Conservation (phyloP, 1,139 yeast genomes). For the Scheffersomyces quercinus region DNA sequence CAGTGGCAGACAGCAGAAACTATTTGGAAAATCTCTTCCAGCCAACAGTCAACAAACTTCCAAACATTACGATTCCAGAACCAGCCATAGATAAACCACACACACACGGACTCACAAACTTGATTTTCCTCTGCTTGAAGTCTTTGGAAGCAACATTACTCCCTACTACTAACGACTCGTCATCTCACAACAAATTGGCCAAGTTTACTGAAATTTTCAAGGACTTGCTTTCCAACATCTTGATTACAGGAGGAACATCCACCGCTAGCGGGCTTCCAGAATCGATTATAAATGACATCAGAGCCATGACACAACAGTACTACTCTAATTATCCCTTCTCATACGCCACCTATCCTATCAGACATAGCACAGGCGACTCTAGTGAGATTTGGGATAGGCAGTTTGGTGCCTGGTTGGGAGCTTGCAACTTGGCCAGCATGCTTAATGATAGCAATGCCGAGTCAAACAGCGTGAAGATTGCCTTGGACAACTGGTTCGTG, state of each 20-base stretch:
- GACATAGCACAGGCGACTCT: slow-evolving; percentile 23
- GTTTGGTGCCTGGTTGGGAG: slow-evolving; percentile 67
- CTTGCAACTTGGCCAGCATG: slow-evolving; percentile 60
- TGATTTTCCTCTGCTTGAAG: slow-evolving; percentile 45
- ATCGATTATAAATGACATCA: slow-evolving; percentile 59
- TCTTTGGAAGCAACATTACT: slow-evolving; percentile 33
- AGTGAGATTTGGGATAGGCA: slow-evolving; percentile 53
- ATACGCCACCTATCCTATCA: slow-evolving; percentile 28
- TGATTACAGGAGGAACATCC: slow-evolving; percentile 68
- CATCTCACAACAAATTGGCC: slow-evolving; percentile 25
- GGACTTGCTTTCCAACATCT: slow-evolving; percentile 54
- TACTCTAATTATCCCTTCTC: slow-evolving; percentile 52
- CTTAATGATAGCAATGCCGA: slow-evolving; percentile 40
- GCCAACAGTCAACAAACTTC: slow-evolving; percentile 41
- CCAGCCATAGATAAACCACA: slow-evolving; percentile 41
- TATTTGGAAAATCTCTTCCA: slow-evolving; percentile 57
- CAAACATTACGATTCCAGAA: slow-evolving; percentile 30
- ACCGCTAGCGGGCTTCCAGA: slow-evolving; percentile 61
- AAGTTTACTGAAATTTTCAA: slow-evolving; percentile 44
- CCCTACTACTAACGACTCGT: slow-evolving; percentile 17
- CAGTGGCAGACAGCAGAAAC: slow-evolving; percentile 36
- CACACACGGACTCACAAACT: slow-evolving; percentile 48
- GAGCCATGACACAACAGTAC: slow-evolving; percentile 42
- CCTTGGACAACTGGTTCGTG: slow-evolving; percentile 55
- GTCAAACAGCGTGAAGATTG: slow-evolving; percentile 43